Base-by-base conservation (phyloP, 2,329 filamentous ascomycete species). In the Aureobasidium pullulans region DNA sequence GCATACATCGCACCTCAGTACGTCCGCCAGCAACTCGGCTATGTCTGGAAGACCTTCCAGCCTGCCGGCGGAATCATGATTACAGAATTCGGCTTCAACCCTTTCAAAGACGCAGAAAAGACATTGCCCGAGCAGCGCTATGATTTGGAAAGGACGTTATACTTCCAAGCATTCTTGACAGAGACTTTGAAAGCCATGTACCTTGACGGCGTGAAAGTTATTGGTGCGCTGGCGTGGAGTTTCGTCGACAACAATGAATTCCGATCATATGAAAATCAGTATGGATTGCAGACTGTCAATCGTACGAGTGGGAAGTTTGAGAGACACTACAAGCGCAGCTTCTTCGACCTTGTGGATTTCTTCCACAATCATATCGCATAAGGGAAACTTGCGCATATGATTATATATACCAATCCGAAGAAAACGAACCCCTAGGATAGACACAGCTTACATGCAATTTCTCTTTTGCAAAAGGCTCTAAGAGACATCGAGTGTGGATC, bases 1-100 rank as follows among this genome's bases (percentile, higher is more conserved):
- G 77, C 81, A 15, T 84, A 84, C 69, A 79, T 80, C 34, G 80
- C 83, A 0, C 83, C 83, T 0, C 75, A 74, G 2, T 84, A 83
- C 63, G 75, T 86, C n/a, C 76, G 80, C 54, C 75, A 73, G 56
- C 79, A 81, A 62, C 72, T 84, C 4, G 78, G 74, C 63, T 85
- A 84, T 65, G 70, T 86, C 1, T 83, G 78, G 75, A 84, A 84
- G 68, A 84, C 80, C 0, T 86, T 79, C 74, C 32, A 36, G 7
- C 32, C 32, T 36, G 67, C 70, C 0, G 79, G 79, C 19, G 19
- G 19, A 23, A 66, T 73, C n/a, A 65, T 67, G 9, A 64, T 73
- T 6, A 66, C 70, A n/a, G 71, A 73, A 54, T 72, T 72, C 57
- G 71, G 71, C 31, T 69, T 72, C 61, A 62, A 65, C 7, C 69